Conservation (phyloP, 495 filamentous ascomycete species). For the Xylaria nigripes region DNA sequence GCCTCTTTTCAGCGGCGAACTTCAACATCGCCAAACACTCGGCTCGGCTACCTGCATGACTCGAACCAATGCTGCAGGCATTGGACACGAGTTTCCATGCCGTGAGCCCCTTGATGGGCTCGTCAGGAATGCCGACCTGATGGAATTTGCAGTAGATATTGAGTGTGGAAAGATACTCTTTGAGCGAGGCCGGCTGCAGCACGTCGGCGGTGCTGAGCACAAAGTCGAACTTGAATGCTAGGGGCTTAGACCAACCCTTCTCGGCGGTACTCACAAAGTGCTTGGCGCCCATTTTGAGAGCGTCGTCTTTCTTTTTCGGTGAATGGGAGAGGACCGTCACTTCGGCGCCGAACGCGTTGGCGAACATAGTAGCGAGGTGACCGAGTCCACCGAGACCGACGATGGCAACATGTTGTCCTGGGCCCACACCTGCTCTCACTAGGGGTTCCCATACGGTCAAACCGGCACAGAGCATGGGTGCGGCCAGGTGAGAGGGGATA, state of each 20-base stretch:
- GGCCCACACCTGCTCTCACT: conserved; percentile 51
- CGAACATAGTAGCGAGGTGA: conserved; percentile 55
- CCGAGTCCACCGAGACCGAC: conserved; percentile 68
- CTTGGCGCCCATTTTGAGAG: conserved; percentile 53
- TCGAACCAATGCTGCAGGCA: conserved; percentile 56
- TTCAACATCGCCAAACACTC: conserved; percentile 72
- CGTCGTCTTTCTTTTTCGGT: conserved; percentile 52
- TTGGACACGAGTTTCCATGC: conserved; percentile 55
- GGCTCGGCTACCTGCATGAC: conserved; percentile 60
- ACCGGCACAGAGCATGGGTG: conserved; percentile 74
- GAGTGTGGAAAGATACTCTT: conserved; percentile 54
- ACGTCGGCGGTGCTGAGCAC: conserved; percentile 66
- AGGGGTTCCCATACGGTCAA: conserved; percentile 65
- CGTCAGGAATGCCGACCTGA: conserved; percentile 63
- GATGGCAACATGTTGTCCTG: conserved; percentile 62
- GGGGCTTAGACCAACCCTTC: conserved; percentile 52
- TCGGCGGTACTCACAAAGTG: conserved; percentile 58
- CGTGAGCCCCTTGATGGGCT: conserved; percentile 53
- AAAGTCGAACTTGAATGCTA: conserved; percentile 60
- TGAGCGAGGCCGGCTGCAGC: conserved; percentile 54
- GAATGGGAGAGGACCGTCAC: conserved; percentile 61
- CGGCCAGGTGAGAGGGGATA: conserved; percentile 54
- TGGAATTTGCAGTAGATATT: conserved; percentile 66
- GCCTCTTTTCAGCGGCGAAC: conserved; percentile 64
- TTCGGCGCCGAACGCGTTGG: conserved; percentile 57